Evolutionary conservation across 495 filamentous ascomycete species (phyloP), one percentile per base, ranked within the genome.

Genomic region (Hypoxylon subgilvum): DNA sequence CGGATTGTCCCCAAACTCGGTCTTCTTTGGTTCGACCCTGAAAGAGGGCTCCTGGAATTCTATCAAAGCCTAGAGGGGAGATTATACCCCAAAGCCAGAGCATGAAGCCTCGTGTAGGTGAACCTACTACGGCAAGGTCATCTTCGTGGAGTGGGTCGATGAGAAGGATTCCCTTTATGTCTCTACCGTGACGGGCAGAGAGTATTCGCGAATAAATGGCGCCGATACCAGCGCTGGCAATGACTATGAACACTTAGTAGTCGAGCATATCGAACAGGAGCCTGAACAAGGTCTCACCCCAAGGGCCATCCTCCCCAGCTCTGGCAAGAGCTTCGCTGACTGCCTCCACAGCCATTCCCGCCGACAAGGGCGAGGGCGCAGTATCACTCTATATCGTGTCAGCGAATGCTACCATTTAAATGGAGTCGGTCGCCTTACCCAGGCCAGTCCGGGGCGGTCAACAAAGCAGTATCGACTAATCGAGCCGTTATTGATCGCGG

Each of bases 401-500:
- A 41, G 59, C 27, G 35, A 6, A 6, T 16, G 34, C 0, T n/a
- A n/a, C n/a, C n/a, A n/a, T n/a, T n/a, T n/a, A n/a, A n/a, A n/a
- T n/a, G n/a, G n/a, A n/a, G n/a, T n/a, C n/a, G n/a, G n/a, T n/a
- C n/a, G n/a, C n/a, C 72, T 66, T 65, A 76, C 94, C 85, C 88
- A 96, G 28, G 80, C 91, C 43, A 92, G 76, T 1, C 94, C 94
- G 1, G 94, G 94, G 16, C 94, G 88, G 66, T 98, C 94, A 75
- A 89, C 95, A 72, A 96, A 97, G 76, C 94, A 98, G 73, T 94
- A 98, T 38, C 92, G 86, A 41, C 73, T 69, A 55, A 98, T 94
- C 21, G 84, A 86, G 19, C 90, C 88, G 50, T 90, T 89, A 27
- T 78, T 73, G 53, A 88, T 80, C 0, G 86, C 82, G 54, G 82